Percentiles rank a stretch among this genome's conserved stretches.
Conservation (phyloP, 148 eudicot species). For the Rheum nobile region DNA sequence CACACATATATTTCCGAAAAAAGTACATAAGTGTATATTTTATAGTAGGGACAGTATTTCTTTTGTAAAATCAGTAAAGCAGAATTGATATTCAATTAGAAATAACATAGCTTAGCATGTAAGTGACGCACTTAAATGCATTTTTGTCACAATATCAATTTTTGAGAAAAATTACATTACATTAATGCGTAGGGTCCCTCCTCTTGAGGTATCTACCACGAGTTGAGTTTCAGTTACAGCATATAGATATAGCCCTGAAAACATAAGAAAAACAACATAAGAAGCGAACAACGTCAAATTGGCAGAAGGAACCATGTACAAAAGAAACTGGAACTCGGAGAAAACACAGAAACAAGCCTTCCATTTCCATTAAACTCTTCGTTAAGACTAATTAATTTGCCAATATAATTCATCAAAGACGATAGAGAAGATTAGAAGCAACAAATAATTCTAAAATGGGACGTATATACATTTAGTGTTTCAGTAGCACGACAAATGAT, state of each 20-base stretch:
- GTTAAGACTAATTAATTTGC: not conserved
- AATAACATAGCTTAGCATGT: not conserved
- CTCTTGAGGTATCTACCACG: slow-evolving; percentile 86
- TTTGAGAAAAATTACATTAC: slow-evolving; percentile 27
- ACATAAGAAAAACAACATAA: not conserved
- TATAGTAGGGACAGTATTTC: not conserved
- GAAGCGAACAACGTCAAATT: not conserved
- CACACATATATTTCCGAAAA: not conserved
- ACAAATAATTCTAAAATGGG: not conserved
- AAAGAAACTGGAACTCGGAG: not conserved
- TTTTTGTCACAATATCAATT: not conserved
- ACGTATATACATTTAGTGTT: not conserved
- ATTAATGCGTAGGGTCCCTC: slow-evolving; percentile 63
- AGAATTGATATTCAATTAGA: not conserved
- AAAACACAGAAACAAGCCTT: not conserved
- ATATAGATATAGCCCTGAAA: slow-evolving; percentile 59
- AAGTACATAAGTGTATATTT: not conserved
- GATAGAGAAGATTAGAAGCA: not conserved
- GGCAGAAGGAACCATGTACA: not conserved
- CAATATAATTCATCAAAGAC: not conserved
- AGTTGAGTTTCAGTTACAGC: slow-evolving; percentile 66
- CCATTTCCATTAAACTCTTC: not conserved
- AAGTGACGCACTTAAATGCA: not conserved
- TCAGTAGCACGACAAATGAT: not conserved
- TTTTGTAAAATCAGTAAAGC: not conserved